Conservation (phyloP, 495 filamentous ascomycete species). For the Penicillium ochrochloron region DNA sequence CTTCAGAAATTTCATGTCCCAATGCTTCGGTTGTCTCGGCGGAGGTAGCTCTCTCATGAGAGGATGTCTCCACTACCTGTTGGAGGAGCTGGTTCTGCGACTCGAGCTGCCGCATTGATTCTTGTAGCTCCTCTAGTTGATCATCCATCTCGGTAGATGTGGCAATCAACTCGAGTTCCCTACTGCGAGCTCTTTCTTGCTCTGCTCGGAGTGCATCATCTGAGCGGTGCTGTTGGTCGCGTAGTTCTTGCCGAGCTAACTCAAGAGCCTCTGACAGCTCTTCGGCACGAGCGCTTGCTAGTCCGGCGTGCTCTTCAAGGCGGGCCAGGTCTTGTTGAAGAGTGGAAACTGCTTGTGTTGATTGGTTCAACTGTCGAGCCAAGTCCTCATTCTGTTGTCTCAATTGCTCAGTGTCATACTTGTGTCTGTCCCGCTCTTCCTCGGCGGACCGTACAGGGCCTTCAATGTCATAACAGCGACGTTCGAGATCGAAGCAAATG, state of each 20-base stretch:
- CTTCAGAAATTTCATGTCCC: conserved; percentile 24
- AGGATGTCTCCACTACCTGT: conserved; percentile 23
- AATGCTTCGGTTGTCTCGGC: conserved; percentile 23
- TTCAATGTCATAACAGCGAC: conserved; percentile 55
- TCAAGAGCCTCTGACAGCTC: conserved; percentile 37
- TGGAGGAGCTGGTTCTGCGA: conserved; percentile 28
- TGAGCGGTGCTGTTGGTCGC: conserved; percentile 29
- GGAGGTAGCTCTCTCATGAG: conserved; percentile 25
- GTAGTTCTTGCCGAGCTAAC: conserved; percentile 33
- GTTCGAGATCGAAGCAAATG: conserved; percentile 59
- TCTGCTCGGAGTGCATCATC: conserved; percentile 30
- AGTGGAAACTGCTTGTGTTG: conserved; percentile 23
- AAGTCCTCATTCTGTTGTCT: conserved; percentile 35
- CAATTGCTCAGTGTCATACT: conserved; percentile 31
- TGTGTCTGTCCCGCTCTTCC: conserved; percentile 46
- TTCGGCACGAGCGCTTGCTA: conserved; percentile 28
- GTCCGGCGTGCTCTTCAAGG: conserved; percentile 37
- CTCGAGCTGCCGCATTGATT: conserved; percentile 25
- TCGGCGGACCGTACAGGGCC: conserved; percentile 51
- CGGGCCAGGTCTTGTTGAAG: conserved; percentile 37
- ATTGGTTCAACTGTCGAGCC: conserved; percentile 32
- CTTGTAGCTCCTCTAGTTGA: conserved; percentile 44
- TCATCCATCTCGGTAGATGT: conserved; percentile 53
- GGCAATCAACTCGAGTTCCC: conserved; percentile 50
- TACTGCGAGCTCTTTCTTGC: conserved; percentile 39